phyloP scores from a whole-genome alignment of 2,329 filamentous ascomycete species.

The Fusarium zealandicum region DNA sequence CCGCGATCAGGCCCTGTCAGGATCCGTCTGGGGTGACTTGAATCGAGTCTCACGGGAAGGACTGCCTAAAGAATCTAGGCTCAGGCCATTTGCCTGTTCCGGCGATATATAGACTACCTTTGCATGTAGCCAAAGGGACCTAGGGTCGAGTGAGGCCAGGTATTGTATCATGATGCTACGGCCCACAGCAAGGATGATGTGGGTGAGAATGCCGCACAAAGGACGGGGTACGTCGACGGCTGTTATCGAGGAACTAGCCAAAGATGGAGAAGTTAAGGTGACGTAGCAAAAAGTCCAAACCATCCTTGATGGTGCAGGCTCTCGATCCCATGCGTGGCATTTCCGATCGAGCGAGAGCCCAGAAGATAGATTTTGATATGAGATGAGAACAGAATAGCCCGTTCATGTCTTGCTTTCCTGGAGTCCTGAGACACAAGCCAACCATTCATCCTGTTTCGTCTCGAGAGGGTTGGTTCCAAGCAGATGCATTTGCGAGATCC shows the following conservation, averaged over 20 bases:
- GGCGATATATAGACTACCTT: too few species aligned
- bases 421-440: slow-evolving; percentile 29
- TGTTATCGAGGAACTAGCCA: neutral
- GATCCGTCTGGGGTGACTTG: slow-evolving; percentile 14
- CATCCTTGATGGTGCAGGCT: neutral
- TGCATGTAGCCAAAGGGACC: neutral
- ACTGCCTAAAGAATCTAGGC: slow-evolving; percentile 20
- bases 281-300: neutral
- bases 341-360: slow-evolving; percentile 6
- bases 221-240: too few species aligned
- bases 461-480: neutral
- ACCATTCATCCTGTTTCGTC: slow-evolving; percentile 7
- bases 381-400: slow-evolving; percentile 6
- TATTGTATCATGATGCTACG: slow-evolving; percentile 11
- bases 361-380: slow-evolving; percentile 12
- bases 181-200: slow-evolving; percentile 2
- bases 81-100: slow-evolving; percentile 15
- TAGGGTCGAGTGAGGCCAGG: slow-evolving; percentile 10
- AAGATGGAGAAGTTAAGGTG: slow-evolving; percentile 1
- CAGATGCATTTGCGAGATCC: slow-evolving; percentile 19
- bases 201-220: neutral
- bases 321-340: neutral
- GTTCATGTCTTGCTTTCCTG: slow-evolving; percentile 14
- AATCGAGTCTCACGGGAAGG: slow-evolving; percentile 14
- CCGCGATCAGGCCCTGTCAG: slow-evolving; percentile 23